Conservation (phyloP, 192 early-diverging fungal species). For the Coemansia asiatica region DNA sequence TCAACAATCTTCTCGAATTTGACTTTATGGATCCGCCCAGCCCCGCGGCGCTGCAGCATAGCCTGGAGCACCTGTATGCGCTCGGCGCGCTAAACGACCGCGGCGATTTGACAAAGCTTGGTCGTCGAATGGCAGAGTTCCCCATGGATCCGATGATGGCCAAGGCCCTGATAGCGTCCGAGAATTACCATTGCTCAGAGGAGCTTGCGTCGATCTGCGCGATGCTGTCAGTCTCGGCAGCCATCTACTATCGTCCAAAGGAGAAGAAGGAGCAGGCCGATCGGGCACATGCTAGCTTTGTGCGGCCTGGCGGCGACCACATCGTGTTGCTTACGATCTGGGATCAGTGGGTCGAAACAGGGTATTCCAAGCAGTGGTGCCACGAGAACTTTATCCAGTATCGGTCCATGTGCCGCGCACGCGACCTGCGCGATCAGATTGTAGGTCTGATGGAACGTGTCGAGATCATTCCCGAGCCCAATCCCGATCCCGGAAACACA, state of each 20-base stretch:
- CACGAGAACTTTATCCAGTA: constrained; percentile 97
- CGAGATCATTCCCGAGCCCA: constrained; percentile 81
- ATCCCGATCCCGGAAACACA: constrained; percentile 81
- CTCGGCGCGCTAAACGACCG: constrained; percentile 89
- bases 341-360: constrained; percentile 86
- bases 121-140: constrained; percentile 97
- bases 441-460: constrained; percentile 87
- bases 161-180: constrained; percentile 86
- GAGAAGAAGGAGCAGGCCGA: constrained; percentile 93
- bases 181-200: constrained; percentile 92
- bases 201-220: constrained; percentile 89
- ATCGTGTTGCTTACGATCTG: constrained; percentile 88
- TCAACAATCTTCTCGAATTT: constrained; percentile 95
- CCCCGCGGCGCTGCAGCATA: constrained; percentile 85
- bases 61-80: constrained; percentile 88
- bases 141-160: constrained; percentile 95
- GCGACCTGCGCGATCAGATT: constrained; percentile 93
- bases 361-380: constrained; percentile 94
- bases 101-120: constrained; percentile 93
- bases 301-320: constrained; percentile 93
- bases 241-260: constrained; percentile 82
- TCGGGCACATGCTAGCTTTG: constrained; percentile 86
- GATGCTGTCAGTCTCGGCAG: constrained; percentile 86
- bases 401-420: constrained; percentile 83
- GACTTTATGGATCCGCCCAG: constrained; percentile 99